Percentiles rank a stretch among this genome's conserved stretches.
phyloP scores from a whole-genome alignment of 1,284 basidiomycete species.

The Malassezia restricta region DNA sequence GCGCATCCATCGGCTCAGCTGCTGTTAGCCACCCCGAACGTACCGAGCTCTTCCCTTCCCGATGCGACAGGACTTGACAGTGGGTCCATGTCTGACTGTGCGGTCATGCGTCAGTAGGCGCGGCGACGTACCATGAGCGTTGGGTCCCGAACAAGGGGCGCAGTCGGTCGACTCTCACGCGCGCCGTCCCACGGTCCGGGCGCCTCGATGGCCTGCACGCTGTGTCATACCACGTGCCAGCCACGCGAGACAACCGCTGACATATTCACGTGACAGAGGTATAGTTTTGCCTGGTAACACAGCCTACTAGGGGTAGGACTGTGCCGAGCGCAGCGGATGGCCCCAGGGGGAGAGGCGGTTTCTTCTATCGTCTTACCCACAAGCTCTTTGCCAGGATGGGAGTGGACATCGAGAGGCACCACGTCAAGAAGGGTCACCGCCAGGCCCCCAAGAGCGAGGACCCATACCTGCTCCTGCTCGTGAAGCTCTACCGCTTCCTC shows the following conservation, averaged over 20 bases:
- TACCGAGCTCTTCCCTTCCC: slow-evolving; percentile 5
- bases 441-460: slow-evolving; percentile 97
- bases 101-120: slow-evolving; percentile 3
- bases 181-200: too few species aligned
- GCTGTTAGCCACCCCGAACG: background rate
- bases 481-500: slow-evolving; percentile 99
- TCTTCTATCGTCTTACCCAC: slow-evolving; percentile 14
- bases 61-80: slow-evolving; percentile 4
- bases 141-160: too few species aligned
- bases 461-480: slow-evolving; percentile 92
- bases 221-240: too few species aligned
- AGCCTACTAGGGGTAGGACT: background rate
- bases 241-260: too few species aligned
- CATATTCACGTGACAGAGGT: slow-evolving; percentile 6
- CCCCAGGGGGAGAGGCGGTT: slow-evolving; percentile 1
- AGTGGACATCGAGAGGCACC: slow-evolving; percentile 93
- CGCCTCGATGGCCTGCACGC: too few species aligned
- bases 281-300: slow-evolving; percentile 11
- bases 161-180: too few species aligned
- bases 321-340: background rate
- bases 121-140: background rate
- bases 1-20: background rate
- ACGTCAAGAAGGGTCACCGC: slow-evolving; percentile 95
- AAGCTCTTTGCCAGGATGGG: slow-evolving; percentile 44
- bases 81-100: slow-evolving; percentile 7